A percentile compares a stretch with the other conserved stretches of the same genome.
Conservation (phyloP, 345 rosid genomes). For the Syzygium oleosum region DNA sequence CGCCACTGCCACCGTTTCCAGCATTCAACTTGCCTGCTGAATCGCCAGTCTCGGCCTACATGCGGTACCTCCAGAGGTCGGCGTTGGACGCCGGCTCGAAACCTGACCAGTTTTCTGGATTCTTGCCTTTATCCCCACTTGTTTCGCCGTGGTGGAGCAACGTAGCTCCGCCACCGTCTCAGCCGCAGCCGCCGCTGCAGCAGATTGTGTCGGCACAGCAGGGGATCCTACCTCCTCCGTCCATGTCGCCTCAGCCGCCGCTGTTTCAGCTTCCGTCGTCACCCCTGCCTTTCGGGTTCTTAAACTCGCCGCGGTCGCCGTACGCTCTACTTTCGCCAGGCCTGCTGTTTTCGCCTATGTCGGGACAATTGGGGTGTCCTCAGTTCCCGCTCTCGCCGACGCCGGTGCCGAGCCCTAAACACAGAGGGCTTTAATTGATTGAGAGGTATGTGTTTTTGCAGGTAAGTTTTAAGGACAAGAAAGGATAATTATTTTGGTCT, state of each 20-base stretch:
- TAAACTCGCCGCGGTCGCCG: conserved; percentile 67
- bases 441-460: neutral
- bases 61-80: conserved; percentile 67
- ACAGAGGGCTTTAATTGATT: neutral
- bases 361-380: conserved; percentile 15
- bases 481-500: neutral
- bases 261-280: conserved; percentile 20
- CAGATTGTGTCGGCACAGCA: neutral
- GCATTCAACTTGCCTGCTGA: conserved; percentile 26
- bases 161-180: conserved; percentile 10
- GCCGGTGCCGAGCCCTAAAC: conserved; percentile 46
- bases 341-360: conserved; percentile 48
- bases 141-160: conserved; percentile 60
- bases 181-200: conserved; percentile 9
- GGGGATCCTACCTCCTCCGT: conserved; percentile 4
- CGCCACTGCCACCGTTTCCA: conserved; percentile 30
- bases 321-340: conserved; percentile 62
- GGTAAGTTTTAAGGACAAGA: neutral
- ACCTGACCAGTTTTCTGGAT: conserved; percentile 44
- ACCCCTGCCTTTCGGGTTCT: conserved; percentile 59
- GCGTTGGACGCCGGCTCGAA: conserved; percentile 33
- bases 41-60: conserved; percentile 37
- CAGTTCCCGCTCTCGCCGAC: conserved; percentile 49
- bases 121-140: conserved; percentile 32
- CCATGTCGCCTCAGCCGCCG: neutral